Evolutionary conservation across 148 eudicot genomes (phyloP).

Genomic region (Chenopodium quinoa): DNA sequence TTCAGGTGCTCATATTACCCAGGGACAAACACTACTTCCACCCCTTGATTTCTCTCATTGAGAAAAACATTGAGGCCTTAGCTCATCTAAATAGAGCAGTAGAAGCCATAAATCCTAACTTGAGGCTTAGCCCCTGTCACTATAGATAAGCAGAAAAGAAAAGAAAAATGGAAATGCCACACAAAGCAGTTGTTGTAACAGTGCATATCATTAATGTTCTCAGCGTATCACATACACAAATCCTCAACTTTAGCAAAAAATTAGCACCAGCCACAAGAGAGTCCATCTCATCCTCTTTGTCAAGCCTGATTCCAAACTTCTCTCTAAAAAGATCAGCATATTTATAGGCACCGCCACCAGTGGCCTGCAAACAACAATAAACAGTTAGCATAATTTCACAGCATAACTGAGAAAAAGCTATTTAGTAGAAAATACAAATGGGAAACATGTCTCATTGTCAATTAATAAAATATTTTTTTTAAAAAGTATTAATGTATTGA

Average conservation of each 20-base stretch:
- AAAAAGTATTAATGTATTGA: neutral
- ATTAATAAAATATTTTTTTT: too few relatives aligned
- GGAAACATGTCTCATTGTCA: neutral
- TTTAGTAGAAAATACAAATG: neutral
- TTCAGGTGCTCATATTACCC: neutral
- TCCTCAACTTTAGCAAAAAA: constrained; percentile 78
- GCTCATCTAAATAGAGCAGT: neutral
- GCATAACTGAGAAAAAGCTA: neutral
- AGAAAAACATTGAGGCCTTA: neutral
- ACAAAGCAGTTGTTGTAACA: neutral
- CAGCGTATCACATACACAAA: neutral
- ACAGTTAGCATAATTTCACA: constrained; percentile 19
- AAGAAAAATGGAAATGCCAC: neutral
- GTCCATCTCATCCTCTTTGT: constrained; percentile 95
- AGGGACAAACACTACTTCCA: neutral
- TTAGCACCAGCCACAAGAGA: constrained; percentile 87
- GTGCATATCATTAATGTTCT: neutral
- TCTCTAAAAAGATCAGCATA: constrained; percentile 80
- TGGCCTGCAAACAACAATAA: constrained; percentile 61
- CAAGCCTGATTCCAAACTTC: constrained; percentile 68
- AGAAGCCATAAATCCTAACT: neutral
- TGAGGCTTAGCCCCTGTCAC: neutral
- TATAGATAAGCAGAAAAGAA: neutral
- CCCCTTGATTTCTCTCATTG: neutral
- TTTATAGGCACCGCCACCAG: constrained; percentile 95